Evolutionary conservation across 2,329 filamentous ascomycete genomes (phyloP), one percentile per base, ranked within the genome.

Genomic region (Coleophoma crateriformis): DNA sequence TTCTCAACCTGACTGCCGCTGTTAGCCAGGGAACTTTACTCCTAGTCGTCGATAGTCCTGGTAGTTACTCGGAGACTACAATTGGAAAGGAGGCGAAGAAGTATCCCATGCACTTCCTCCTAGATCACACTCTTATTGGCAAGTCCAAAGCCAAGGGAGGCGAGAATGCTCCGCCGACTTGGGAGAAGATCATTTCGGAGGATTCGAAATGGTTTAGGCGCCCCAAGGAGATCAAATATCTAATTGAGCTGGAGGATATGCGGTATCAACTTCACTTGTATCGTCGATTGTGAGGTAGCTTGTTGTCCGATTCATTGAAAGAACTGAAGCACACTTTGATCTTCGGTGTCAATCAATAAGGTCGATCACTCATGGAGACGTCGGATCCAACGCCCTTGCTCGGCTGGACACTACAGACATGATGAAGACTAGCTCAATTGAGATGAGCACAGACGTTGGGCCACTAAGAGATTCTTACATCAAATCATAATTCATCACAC

Each of bases 31-130:
- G 82, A 1, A 81, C 88, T 2, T 67, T 92, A 37, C 71, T 97
- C 1, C 78, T 97, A 0, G 88, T 97, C 3, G 84, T 96, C 4
- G 92, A 99, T 66, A 96, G 90, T 58, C 90, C 94, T 0, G 94
- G 94, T 1, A 95, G 87, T 67, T 97, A 97, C 68, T 94, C 91
- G 0, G 89, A 90, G 50, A 78, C 95, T 3, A 80, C 79, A 0
- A 67, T 96, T 0, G 85, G 85, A 4, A 46, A 50, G 7, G 60
- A 77, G 54, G 77, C 78, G 61, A 78, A 79, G 54, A 82, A 79
- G 53, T 97, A 97, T 64, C 92, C 92, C 0, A 97, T 96, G 90
- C 85, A 88, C 60, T 96, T 90, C 84, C 72, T 99, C 14, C 73
- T 99, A 2, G 87, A 96, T 61, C 87, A 94, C 63, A 87, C 89